These are phyloP conservation scores for Rasamsonia emersonii DNA, from an alignment of 2,329 filamentous ascomycete genomes.

Conservation along the genomic window DNA sequence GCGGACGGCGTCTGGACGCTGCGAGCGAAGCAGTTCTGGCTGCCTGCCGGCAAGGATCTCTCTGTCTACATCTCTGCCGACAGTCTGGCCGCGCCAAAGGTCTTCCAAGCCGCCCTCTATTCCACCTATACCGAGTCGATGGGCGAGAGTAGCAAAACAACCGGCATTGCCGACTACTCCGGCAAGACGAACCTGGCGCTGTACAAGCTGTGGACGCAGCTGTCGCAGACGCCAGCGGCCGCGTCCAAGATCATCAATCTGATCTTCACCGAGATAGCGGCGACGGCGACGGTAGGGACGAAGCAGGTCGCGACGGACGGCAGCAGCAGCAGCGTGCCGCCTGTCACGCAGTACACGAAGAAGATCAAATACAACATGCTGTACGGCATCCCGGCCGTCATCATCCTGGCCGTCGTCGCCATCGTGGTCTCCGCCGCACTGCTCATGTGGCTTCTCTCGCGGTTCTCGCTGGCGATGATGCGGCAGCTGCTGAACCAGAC, in stretches of 20 bases:
- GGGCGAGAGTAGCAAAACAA: background rate
- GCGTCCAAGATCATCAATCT: conserved; percentile 34
- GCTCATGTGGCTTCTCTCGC: background rate
- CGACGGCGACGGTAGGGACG: conserved; percentile 38
- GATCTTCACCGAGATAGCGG: conserved; percentile 38
- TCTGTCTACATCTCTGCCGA: background rate
- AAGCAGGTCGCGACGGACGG: background rate
- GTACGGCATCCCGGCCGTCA: conserved; percentile 1
- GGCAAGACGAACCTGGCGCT: conserved; percentile 33
- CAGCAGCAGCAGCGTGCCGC: background rate
- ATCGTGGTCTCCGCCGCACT: background rate
- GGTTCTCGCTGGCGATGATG: background rate
- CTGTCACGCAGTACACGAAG: background rate
- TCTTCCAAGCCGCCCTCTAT: background rate
- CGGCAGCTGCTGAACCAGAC: conserved; percentile 3
- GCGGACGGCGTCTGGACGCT: conserved; percentile 26
- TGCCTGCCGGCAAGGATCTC: conserved; percentile 12
- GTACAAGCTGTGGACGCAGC: conserved; percentile 33
- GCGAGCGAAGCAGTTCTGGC: conserved; percentile 20
- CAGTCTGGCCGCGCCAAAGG: background rate
- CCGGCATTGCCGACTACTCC: conserved; percentile 22
- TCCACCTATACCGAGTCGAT: conserved; percentile 19
- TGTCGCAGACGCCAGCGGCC: conserved; percentile 17
- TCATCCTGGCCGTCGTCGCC: background rate
- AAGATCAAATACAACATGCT: background rate